These are phyloP conservation scores for Fomitopsis palustris DNA, from an alignment of 1,284 basidiomycete species.

Conservation along the genomic window DNA sequence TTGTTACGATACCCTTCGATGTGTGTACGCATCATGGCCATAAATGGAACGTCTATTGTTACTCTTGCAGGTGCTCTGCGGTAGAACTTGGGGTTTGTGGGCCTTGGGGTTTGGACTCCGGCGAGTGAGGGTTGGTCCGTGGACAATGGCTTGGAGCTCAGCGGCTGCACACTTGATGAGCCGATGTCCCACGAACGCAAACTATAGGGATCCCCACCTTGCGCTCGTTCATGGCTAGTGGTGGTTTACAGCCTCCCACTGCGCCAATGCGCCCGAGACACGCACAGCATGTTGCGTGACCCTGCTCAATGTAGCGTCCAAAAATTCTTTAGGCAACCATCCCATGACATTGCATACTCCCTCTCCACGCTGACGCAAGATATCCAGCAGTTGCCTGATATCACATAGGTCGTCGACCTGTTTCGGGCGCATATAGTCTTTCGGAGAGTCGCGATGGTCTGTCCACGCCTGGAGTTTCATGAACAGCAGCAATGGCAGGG, in stretches of 20 bases:
- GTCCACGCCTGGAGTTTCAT: constrained; percentile 34
- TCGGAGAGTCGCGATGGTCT: constrained; percentile 26
- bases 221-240: neutral
- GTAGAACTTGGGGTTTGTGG: neutral
- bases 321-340: constrained; percentile 6
- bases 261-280: neutral
- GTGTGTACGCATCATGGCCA: neutral
- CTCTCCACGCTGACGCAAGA: constrained; percentile 11
- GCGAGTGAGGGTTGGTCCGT: neutral
- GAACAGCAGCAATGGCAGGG: constrained; percentile 27
- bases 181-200: neutral
- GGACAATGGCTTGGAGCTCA: no score
- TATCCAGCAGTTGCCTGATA: constrained; percentile 20
- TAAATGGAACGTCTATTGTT: neutral
- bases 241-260: constrained; percentile 5
- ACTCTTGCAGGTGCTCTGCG: neutral
- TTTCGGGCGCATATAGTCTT: constrained; percentile 23
- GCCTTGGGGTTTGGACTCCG: neutral
- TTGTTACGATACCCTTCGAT: neutral
- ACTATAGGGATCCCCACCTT: neutral
- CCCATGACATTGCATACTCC: neutral
- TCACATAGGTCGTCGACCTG: constrained; percentile 27
- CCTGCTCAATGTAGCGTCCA: constrained; percentile 5
- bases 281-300: constrained; percentile 3
- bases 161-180: neutral